Conservation (phyloP, 1,284 basidiomycete species). For the Cutaneotrichosporon cavernicola region DNA sequence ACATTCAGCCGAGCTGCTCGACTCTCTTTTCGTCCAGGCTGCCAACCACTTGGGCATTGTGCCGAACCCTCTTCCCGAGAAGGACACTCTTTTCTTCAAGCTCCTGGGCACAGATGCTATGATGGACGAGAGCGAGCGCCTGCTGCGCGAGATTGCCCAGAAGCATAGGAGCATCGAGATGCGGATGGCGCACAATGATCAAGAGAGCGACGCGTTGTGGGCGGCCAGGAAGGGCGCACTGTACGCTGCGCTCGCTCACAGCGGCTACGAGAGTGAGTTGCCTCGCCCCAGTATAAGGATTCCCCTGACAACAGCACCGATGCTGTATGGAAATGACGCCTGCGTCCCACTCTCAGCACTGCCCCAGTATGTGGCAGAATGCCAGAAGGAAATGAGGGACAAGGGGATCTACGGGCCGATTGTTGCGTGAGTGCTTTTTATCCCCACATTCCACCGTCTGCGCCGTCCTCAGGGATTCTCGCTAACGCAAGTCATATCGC, state of each 20-base stretch:
- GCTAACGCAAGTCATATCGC: constrained; percentile 63
- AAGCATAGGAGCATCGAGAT: constrained; percentile 68
- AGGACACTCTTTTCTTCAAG: constrained; percentile 79
- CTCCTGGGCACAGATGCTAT: constrained; percentile 61
- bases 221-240: constrained; percentile 75
- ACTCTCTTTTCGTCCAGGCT: constrained; percentile 66
- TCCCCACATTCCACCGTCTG: background rate
- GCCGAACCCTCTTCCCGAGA: constrained; percentile 61
- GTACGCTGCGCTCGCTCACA: constrained; percentile 62
- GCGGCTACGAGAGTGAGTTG: constrained; percentile 22
- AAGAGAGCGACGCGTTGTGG: constrained; percentile 75
- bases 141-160: constrained; percentile 56
- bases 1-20: constrained; percentile 69
- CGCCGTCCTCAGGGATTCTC: background rate
- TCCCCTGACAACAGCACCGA: constrained; percentile 58
- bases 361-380: constrained; percentile 69
- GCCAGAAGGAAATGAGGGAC: constrained; percentile 68
- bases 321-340: constrained; percentile 75
- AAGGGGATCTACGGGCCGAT: constrained; percentile 59
- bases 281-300: too few species aligned
- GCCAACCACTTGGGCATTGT: constrained; percentile 62
- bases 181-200: constrained; percentile 63
- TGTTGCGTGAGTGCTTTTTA: constrained; percentile 51
- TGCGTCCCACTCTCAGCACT: constrained; percentile 77
- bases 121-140: constrained; percentile 24